A percentile compares a stretch with the other conserved stretches of the same genome.
Conservation (phyloP, 2,329 filamentous ascomycete genomes). For the Tothia fuscella region DNA sequence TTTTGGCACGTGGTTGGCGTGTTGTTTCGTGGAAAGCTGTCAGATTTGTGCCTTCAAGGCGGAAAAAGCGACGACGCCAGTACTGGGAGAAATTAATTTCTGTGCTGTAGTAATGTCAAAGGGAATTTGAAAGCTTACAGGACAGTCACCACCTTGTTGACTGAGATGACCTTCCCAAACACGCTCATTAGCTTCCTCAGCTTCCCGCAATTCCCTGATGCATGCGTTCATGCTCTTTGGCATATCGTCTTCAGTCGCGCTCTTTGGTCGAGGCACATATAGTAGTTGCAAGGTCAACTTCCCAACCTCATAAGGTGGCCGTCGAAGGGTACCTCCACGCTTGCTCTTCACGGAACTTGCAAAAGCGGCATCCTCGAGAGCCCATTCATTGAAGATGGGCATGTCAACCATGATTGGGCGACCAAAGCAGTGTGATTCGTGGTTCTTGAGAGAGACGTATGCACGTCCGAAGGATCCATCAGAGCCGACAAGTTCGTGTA, state of each 20-base stretch:
- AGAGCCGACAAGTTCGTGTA: conserved; percentile 75
- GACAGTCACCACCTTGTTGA: conserved; percentile 95
- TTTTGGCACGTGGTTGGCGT: conserved; percentile 87
- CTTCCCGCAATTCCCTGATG: conserved; percentile 83
- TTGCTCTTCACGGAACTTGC: conserved; percentile 92
- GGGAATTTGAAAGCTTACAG: conserved; percentile 47
- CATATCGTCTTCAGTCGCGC: conserved; percentile 84
- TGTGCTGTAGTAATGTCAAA: not conserved
- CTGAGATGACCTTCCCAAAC: conserved; percentile 83
- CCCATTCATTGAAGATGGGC: conserved; percentile 98
- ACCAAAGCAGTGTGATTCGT: conserved; percentile 79
- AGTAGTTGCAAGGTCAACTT: conserved; percentile 89
- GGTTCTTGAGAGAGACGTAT: conserved; percentile 87
- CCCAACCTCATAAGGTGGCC: conserved; percentile 91
- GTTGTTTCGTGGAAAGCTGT: conserved; percentile 95
- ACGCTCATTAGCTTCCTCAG: conserved; percentile 65
- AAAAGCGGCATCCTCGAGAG: conserved; percentile 59
- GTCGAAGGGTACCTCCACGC: conserved; percentile 59
- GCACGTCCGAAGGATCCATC: conserved; percentile 92
- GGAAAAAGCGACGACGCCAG: conserved; percentile 97
- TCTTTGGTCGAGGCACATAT: conserved; percentile 87
- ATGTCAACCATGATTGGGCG: conserved; percentile 80
- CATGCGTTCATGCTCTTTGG: conserved; percentile 98
- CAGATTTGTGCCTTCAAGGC: conserved; percentile 77
- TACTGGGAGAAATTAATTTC: conserved; percentile 44